A percentile compares a stretch with the other conserved stretches of the same genome.
phyloP scores from a whole-genome alignment of 2,329 filamentous ascomycete species.

The Sporothrix phasma region DNA sequence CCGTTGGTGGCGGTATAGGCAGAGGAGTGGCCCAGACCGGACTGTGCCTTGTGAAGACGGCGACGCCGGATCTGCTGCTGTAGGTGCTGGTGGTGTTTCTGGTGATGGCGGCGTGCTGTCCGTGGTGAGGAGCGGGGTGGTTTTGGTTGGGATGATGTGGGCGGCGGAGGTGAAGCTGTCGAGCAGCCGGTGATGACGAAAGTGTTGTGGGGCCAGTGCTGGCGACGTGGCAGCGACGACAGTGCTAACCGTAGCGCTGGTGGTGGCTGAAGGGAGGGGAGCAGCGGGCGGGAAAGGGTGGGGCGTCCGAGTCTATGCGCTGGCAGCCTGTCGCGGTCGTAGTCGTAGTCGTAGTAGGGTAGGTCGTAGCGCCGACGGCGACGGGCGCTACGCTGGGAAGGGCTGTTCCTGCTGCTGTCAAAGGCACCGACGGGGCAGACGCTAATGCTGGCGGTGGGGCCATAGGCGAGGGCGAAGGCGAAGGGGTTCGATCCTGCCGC shows the following conservation, averaged over 20 bases:
- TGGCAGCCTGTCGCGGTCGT: not conserved
- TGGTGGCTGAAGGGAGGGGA: not conserved
- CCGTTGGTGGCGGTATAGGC: not conserved
- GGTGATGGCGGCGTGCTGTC: conserved; percentile 15
- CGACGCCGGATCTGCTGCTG: conserved; percentile 13
- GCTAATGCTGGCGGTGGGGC: not conserved
- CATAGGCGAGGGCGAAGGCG: not conserved
- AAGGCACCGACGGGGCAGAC: not conserved
- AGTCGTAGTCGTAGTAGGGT: not conserved
- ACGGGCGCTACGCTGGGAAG: conserved; percentile 3
- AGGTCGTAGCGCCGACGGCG: not conserved
- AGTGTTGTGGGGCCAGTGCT: not conserved
- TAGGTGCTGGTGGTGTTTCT: conserved; percentile 17
- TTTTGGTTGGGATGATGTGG: conserved; percentile 2
- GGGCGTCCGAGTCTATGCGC: not conserved
- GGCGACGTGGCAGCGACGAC: not conserved
- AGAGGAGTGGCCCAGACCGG: not conserved
- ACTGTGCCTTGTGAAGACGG: not conserved
- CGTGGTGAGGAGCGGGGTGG: not conserved
- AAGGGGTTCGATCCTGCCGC: not conserved
- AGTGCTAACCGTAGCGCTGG: not conserved
- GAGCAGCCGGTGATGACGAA: conserved; percentile 1
- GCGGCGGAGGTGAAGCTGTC: conserved; percentile 2
- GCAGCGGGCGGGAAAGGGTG: conserved; percentile 2
- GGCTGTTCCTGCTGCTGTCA: not conserved